Conservation (phyloP, 768 basidiomycete species). For the Ramaria sp. region DNA sequence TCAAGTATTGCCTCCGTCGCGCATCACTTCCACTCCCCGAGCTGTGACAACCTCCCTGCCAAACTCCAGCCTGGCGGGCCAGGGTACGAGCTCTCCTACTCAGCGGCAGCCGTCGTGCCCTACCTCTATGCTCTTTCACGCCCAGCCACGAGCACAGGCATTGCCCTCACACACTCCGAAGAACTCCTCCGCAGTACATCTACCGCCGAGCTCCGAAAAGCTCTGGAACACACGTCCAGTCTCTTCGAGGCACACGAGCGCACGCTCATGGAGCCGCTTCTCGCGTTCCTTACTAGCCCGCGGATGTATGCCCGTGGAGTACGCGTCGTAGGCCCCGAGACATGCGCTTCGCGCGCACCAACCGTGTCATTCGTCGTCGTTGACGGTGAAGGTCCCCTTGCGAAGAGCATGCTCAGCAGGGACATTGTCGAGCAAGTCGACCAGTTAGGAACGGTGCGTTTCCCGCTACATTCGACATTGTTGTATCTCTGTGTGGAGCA, state of each 20-base stretch:
- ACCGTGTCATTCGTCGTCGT: conserved; percentile 65
- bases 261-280: conserved; percentile 37
- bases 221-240: conserved; percentile 39
- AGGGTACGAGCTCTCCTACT: conserved; percentile 62
- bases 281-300: conserved; percentile 42
- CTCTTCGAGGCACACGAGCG: conserved; percentile 56
- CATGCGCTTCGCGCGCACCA: conserved; percentile 35
- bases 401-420: conserved; percentile 43
- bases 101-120: conserved; percentile 42
- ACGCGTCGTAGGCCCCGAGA: conserved; percentile 52
- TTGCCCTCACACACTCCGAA: conserved; percentile 16
- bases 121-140: conserved; percentile 56
- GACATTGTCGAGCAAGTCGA: conserved; percentile 60
- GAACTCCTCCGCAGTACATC: conserved; percentile 10
- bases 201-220: conserved; percentile 2
- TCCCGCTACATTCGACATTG: neutral
- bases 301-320: conserved; percentile 47
- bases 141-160: conserved; percentile 10
- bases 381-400: conserved; percentile 15
- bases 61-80: conserved; percentile 69
- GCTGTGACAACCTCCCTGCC: conserved; percentile 31
- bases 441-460: conserved; percentile 46
- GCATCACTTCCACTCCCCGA: conserved; percentile 52
- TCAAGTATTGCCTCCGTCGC: conserved; percentile 39
- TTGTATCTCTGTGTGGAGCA: neutral